These are phyloP conservation scores for Exophiala xenobiotica DNA, from an alignment of 2,329 filamentous ascomycete species.

Conservation along the genomic window DNA sequence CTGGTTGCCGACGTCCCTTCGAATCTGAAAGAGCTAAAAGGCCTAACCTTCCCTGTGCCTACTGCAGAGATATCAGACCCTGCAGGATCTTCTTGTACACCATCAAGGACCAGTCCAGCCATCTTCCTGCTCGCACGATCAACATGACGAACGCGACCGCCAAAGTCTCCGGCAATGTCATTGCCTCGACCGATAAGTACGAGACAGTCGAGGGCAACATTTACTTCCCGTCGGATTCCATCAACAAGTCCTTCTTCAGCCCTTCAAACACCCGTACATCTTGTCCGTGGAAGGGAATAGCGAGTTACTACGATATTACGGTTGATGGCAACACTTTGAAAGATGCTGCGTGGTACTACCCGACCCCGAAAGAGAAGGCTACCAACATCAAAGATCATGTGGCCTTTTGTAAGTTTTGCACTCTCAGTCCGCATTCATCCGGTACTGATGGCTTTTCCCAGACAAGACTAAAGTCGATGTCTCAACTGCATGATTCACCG, in stretches of 20 bases:
- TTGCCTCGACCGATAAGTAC: constrained; percentile 54
- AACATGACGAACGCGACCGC: constrained; percentile 47
- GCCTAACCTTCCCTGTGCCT: no score
- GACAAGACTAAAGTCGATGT: constrained; percentile 15
- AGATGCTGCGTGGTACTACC: constrained; percentile 62
- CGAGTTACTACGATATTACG: constrained; percentile 57
- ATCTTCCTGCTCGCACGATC: no score
- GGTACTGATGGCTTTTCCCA: not conserved
- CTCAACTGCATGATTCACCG: constrained; percentile 14
- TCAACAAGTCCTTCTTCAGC: constrained; percentile 46
- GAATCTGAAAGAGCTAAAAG: no score
- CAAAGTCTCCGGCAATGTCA: constrained; percentile 48
- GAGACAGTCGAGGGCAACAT: constrained; percentile 60
- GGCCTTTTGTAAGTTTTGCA: constrained; percentile 58
- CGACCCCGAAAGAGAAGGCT: constrained; percentile 50
- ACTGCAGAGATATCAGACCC: no score
- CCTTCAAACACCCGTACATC: constrained; percentile 49
- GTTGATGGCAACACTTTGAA: constrained; percentile 49
- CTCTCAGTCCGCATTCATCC: no score
- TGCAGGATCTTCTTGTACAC: no score
- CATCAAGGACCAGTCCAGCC: no score
- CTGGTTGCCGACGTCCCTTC: no score
- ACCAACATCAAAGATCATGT: constrained; percentile 55
- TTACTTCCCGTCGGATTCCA: constrained; percentile 52
- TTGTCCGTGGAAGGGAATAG: constrained; percentile 59